Conservation (phyloP, 1,284 basidiomycete genomes). For the Trichosporon ovoides region DNA sequence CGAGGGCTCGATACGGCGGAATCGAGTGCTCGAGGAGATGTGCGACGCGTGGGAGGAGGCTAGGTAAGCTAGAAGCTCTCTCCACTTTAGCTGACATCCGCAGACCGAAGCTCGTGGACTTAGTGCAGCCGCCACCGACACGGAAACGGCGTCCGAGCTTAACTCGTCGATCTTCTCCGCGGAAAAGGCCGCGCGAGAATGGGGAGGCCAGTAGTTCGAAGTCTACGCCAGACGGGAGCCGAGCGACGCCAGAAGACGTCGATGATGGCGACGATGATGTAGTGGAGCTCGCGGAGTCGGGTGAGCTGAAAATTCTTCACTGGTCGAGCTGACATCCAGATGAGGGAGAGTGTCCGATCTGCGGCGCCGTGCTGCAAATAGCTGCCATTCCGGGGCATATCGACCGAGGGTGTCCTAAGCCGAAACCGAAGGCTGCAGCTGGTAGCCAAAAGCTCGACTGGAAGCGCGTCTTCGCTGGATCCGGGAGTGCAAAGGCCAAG, state of each 20-base stretch:
- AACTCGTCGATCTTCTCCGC: slow-evolving; percentile 4
- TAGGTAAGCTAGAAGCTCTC: slow-evolving; percentile 22
- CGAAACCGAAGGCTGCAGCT: slow-evolving; percentile 26
- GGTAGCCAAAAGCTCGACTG: slow-evolving; percentile 42
- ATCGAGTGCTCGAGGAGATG: slow-evolving; percentile 44
- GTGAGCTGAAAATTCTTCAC: slow-evolving; percentile 23
- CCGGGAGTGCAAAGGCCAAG: slow-evolving; percentile 23
- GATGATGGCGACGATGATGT: slow-evolving; percentile 24
- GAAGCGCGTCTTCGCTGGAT: slow-evolving; percentile 44
- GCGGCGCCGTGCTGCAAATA: slow-evolving; percentile 33
- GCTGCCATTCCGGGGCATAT: slow-evolving; percentile 40
- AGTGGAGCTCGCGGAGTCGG: slow-evolving; percentile 33
- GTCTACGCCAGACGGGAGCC: slow-evolving; percentile 1
- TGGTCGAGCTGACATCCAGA: slow-evolving; percentile 22
- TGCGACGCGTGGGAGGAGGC: slow-evolving; percentile 43
- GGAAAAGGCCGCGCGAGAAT: slow-evolving; percentile 9
- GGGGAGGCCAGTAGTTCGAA: slow-evolving; percentile 6
- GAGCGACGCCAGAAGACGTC: slow-evolving; percentile 5
- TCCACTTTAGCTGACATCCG: slow-evolving; percentile 11
- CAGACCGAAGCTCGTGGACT: slow-evolving; percentile 16
- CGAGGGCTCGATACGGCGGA: slow-evolving; percentile 40
- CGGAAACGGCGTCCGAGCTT: neutral
- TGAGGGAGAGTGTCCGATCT: slow-evolving; percentile 42
- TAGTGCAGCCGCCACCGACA: slow-evolving; percentile 8
- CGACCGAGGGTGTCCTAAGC: slow-evolving; percentile 44